Conservation (phyloP, 768 basidiomycete species). For the Naganishia antarctica region DNA sequence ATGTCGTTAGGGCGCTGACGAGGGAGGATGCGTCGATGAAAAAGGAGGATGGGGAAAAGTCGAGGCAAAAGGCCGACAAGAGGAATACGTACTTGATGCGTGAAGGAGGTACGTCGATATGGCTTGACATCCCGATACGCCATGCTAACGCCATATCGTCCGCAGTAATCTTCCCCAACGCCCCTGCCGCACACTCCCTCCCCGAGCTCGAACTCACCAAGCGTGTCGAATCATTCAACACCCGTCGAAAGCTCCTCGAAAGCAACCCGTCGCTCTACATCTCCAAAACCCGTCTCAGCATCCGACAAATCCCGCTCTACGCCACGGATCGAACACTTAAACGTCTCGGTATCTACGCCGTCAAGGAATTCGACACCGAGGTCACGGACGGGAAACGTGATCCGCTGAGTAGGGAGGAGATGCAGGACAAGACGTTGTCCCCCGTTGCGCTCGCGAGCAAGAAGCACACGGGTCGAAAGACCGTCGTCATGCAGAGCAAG, state of each 20-base stretch:
- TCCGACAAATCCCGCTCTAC: conserved; percentile 86
- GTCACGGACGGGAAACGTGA: conserved; percentile 61
- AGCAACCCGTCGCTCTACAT: conserved; percentile 91
- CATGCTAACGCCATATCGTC: not conserved
- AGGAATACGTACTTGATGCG: conserved; percentile 90
- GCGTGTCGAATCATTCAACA: conserved; percentile 76
- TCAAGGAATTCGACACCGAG: conserved; percentile 72
- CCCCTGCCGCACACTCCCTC: conserved; percentile 69
- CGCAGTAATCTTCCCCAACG: conserved; percentile 82
- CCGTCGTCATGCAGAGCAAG: conserved; percentile 79
- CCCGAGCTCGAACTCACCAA: conserved; percentile 74
- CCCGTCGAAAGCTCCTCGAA: conserved; percentile 73
- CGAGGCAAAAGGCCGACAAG: conserved; percentile 82
- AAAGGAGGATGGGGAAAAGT: conserved; percentile 72
- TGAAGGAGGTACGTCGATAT: conserved; percentile 72
- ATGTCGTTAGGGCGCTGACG: conserved; percentile 83
- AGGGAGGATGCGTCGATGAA: conserved; percentile 80
- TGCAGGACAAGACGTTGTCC: conserved; percentile 53
- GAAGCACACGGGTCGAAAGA: conserved; percentile 50
- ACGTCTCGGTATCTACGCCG: conserved; percentile 74
- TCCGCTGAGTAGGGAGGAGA: conserved; percentile 68
- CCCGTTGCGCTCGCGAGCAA: conserved; percentile 44
- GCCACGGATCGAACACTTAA: conserved; percentile 86
- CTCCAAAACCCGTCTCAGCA: conserved; percentile 85
- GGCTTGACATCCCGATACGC: not conserved